These are phyloP conservation scores for Penstemon barbatus DNA, from an alignment of 257 asterid genomes.

Conservation along the genomic window DNA sequence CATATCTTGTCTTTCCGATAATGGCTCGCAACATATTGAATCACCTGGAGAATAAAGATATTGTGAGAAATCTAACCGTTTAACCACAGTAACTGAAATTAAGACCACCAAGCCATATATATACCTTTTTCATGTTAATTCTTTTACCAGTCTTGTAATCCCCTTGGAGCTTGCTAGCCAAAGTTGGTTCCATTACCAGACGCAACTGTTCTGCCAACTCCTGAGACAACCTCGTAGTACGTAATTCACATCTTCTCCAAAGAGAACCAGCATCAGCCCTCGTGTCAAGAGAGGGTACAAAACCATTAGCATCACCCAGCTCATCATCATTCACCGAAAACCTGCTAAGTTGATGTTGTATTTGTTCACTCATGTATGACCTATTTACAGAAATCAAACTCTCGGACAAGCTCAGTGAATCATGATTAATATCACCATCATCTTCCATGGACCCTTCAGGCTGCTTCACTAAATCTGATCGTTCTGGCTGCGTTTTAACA, in stretches of 20 bases:
- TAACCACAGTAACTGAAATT: not conserved
- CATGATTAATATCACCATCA: conserved; percentile 36
- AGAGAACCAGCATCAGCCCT: conserved; percentile 60
- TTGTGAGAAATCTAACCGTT: not conserved
- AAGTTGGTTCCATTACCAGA: conserved; percentile 90
- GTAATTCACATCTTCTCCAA: conserved; percentile 77
- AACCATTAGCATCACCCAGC: conserved; percentile 49
- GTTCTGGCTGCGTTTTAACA: conserved; percentile 33
- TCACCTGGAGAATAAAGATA: conserved; percentile 56
- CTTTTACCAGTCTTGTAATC: conserved; percentile 96
- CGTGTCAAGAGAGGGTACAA: conserved; percentile 46
- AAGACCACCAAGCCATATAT: conserved; percentile 12
- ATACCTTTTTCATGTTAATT: conserved; percentile 93
- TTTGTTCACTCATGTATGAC: conserved; percentile 52
- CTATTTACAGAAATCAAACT: conserved; percentile 57
- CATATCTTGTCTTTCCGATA: conserved; percentile 90
- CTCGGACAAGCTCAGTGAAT: conserved; percentile 35
- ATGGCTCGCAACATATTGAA: conserved; percentile 84
- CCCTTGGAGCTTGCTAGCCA: conserved; percentile 96
- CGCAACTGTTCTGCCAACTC: conserved; percentile 96
- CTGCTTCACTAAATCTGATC: conserved; percentile 43
- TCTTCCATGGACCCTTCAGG: conserved; percentile 43
- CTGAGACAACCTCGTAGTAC: conserved; percentile 78
- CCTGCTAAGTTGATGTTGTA: conserved; percentile 31
- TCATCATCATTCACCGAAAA: conserved; percentile 50